These are phyloP conservation scores for Macrolepiota albuminosa DNA, from an alignment of 768 basidiomycete genomes.

Conservation along the genomic window DNA sequence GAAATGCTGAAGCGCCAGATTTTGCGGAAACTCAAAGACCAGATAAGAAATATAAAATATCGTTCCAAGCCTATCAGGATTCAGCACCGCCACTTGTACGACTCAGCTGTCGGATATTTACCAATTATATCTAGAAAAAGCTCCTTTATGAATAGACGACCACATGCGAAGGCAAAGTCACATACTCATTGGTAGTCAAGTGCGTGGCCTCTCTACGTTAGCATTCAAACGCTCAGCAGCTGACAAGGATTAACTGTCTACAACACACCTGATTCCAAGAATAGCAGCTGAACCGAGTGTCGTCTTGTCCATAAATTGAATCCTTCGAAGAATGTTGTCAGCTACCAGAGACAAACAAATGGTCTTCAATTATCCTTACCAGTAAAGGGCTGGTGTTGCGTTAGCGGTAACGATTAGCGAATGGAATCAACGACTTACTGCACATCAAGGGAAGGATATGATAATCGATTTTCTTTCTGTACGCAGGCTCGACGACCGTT, in stretches of 20 bases:
- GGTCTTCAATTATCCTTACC: conserved; percentile 27
- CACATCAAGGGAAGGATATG: conserved; percentile 72
- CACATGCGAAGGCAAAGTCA: not conserved
- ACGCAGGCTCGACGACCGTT: not conserved
- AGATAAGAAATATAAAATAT: conserved; percentile 73
- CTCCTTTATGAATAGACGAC: not conserved
- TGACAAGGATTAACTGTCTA: not conserved
- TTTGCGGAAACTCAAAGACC: conserved; percentile 70
- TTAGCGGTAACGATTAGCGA: not conserved
- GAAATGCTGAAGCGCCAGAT: conserved; percentile 64
- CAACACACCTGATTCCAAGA: conserved; percentile 55
- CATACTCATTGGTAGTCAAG: conserved; percentile 62
- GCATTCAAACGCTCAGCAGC: not conserved
- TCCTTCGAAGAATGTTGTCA: conserved; percentile 30
- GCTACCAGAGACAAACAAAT: no score
- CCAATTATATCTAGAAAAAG: conserved; percentile 53
- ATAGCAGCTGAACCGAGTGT: conserved; percentile 66
- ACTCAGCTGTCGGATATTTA: conserved; percentile 16
- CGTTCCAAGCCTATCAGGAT: conserved; percentile 56
- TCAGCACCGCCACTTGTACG: not conserved
- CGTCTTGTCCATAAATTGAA: conserved; percentile 80
- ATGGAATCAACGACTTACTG: conserved; percentile 32
- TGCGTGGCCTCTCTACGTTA: conserved; percentile 48
- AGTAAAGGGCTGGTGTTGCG: conserved; percentile 45
- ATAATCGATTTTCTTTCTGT: conserved; percentile 57